phyloP scores from a whole-genome alignment of 1,284 basidiomycete species.

The Rhodofomes roseus region DNA sequence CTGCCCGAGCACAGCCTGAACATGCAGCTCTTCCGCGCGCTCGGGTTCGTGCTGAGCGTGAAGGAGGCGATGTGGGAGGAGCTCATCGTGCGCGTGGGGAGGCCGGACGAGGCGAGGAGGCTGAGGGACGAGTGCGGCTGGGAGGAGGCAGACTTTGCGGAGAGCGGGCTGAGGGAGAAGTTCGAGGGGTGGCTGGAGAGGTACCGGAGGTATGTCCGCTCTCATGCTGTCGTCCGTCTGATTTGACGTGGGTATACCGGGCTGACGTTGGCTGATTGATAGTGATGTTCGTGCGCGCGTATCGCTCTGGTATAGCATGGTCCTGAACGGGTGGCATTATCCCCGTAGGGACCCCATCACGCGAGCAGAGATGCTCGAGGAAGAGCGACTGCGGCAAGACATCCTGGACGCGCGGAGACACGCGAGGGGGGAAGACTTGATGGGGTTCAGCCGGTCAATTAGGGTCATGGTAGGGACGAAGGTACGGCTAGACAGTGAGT shows the following conservation, averaged over 20 bases:
- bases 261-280: neutral
- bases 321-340: constrained; percentile 55
- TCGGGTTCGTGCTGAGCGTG: constrained; percentile 60
- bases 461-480: constrained; percentile 65
- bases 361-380: constrained; percentile 66
- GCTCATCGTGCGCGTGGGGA: constrained; percentile 52
- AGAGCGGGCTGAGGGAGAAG: constrained; percentile 48
- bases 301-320: constrained; percentile 64
- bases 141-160: constrained; percentile 59
- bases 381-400: constrained; percentile 58
- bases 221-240: neutral
- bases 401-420: constrained; percentile 58
- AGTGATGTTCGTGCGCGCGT: constrained; percentile 71
- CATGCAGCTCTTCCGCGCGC: constrained; percentile 68
- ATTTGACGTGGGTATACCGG: neutral
- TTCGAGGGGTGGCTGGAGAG: constrained; percentile 64
- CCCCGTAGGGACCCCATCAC: constrained; percentile 59
- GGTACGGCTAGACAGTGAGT: constrained; percentile 12
- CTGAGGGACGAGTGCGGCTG: constrained; percentile 54
- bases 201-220: constrained; percentile 49
- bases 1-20: constrained; percentile 60
- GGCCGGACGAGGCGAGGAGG: constrained; percentile 42
- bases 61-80: constrained; percentile 83
- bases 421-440: constrained; percentile 51
- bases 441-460: constrained; percentile 54